These are phyloP conservation scores for Lobosporangium transversale DNA, from an alignment of 192 early-diverging fungal species.

Conservation along the genomic window DNA sequence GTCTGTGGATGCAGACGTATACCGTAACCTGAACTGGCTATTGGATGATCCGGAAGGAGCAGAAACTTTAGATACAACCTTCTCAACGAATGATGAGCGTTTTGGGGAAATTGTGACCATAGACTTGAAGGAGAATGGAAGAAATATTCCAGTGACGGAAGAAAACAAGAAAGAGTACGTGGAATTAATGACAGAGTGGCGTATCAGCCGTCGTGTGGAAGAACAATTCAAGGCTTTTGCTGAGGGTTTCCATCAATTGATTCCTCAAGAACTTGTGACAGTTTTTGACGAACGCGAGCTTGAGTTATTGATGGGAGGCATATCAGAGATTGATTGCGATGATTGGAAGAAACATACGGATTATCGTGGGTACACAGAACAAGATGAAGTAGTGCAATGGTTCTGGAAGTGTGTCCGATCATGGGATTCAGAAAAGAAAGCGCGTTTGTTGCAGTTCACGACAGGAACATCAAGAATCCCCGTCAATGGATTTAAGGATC, in stretches of 20 bases:
- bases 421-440: constrained; percentile 95
- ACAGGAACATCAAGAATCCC: constrained; percentile 98
- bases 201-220: constrained; percentile 88
- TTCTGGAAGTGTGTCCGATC: constrained; percentile 94
- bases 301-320: constrained; percentile 96
- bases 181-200: constrained; percentile 88
- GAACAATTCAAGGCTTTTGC: constrained; percentile 97
- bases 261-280: constrained; percentile 93
- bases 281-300: constrained; percentile 99
- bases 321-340: constrained; percentile 95
- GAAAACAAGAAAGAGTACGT: constrained; percentile 98
- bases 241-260: constrained; percentile 94
- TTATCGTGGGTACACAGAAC: constrained; percentile 97
- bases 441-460: constrained; percentile 95
- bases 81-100: constrained; percentile 93
- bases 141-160: constrained; percentile 93
- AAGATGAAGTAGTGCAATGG: constrained; percentile 94
- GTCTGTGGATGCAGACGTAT: constrained; percentile 92
- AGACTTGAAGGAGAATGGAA: constrained; percentile 89
- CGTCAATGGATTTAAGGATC: constrained; percentile 98
- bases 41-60: constrained; percentile 89
- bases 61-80: constrained; percentile 87
- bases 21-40: constrained; percentile 93
- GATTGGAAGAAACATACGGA: constrained; percentile 99
- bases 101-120: constrained; percentile 91